Evolutionary conservation across 768 basidiomycete species (phyloP), one percentile per base, ranked within the genome.

Genomic region (Ramaria sp.): DNA sequence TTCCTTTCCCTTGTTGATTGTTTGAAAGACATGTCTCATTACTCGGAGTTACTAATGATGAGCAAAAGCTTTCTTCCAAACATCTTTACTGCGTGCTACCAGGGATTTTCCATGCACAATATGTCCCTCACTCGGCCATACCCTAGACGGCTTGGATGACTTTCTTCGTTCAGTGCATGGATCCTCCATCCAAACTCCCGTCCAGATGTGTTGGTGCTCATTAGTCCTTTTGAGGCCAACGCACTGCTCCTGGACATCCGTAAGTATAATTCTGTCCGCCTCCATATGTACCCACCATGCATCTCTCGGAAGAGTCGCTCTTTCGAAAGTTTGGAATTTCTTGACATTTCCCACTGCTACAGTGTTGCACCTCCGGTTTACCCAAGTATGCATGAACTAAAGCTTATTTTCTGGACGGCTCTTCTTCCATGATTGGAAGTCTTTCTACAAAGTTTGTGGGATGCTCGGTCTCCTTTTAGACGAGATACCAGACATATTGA

Each of bases 401-500:
- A 73, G 37, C 59, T n/a, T 77, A 31, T 76, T 72, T 60, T 72
- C 75, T 13, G 77, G 75, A 3, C 75, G 78, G 54, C 65, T 78
- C 1, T 78, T 72, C 54, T 54, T 76, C 39, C 64, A 62, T 10
- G 62, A 71, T 22, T 62, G 68, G 30, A 58, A 56, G 10, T 61
- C 69, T 3, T 78, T 77, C 53, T 57, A 59, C 27, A 60, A 56
- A 1, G 37, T 73, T 12, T 76, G 76, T 55, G 59, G 63, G 20
- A 64, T 71, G 54, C 63, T 78, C 30, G 70, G 75, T 2, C 30
- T 51, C 34, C 34, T 34, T 22, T 10, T 38, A n/a, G 19, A 13
- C 30, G 51, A 51, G 31, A 60, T 76, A 73, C 4, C 73, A 78
- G 46, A 7, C 39, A 1, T 17, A 10, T 31, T 49, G 33, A 38